Evolutionary conservation across 2,329 filamentous ascomycete species (phyloP).

Genomic region (Pseudonectria foliicola): DNA sequence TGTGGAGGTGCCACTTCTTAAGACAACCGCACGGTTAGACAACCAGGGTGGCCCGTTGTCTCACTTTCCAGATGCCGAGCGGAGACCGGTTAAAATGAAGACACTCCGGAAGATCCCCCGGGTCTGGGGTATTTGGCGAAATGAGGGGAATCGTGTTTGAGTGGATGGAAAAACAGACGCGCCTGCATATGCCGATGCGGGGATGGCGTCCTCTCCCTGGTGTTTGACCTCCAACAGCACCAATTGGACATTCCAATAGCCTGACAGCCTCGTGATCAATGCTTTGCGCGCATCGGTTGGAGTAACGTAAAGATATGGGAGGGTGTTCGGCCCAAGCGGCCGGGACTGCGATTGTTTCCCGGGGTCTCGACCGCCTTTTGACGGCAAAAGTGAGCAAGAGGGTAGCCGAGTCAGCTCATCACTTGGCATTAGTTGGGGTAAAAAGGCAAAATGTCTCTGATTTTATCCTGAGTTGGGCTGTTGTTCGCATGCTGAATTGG

Average conservation of each 20-base stretch:
- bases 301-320: too few relatives aligned
- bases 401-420: not conserved
- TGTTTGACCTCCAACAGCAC: constrained; percentile 1
- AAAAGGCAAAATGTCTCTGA: not conserved
- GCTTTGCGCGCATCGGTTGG: too few relatives aligned
- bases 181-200: constrained; percentile 5
- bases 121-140: constrained; percentile 5
- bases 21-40: constrained; percentile 1
- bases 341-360: too few relatives aligned
- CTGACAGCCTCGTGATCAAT: too few relatives aligned
- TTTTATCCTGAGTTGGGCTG: constrained; percentile 4
- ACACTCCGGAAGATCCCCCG: constrained; percentile 2
- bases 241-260: not conserved
- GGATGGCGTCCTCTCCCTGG: constrained; percentile 2
- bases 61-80: constrained; percentile 2
- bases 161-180: constrained; percentile 10
- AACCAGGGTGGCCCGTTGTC: not conserved
- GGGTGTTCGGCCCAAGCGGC: too few relatives aligned
- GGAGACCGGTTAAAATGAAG: constrained; percentile 8
- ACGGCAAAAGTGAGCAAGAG: not conserved
- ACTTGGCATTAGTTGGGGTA: constrained; percentile 1
- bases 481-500: too few relatives aligned
- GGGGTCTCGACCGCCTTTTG: too few relatives aligned
- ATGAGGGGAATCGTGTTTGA: constrained; percentile 1
- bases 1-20: not conserved